Evolutionary conservation across 768 basidiomycete genomes (phyloP), one percentile per base, ranked within the genome.

Genomic region (Ramaria rubella): DNA sequence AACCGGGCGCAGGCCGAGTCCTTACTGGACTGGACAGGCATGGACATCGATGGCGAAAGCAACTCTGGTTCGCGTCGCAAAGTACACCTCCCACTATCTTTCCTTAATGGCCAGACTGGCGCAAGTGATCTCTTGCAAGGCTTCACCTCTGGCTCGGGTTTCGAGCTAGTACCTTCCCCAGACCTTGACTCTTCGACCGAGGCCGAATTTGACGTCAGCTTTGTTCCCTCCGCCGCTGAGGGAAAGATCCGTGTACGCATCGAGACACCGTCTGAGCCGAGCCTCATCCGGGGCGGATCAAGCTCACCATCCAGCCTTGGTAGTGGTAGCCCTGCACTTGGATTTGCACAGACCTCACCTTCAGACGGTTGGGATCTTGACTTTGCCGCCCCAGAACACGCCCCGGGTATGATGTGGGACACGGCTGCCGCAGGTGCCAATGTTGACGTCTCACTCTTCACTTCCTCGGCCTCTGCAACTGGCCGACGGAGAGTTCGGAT

Each of bases 401-500:
- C 38, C 17, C 44, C 27, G 40, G 21, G 45, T 17, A 19, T 56
- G 15, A 56, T 56, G 45, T 56, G 55, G 55, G 44, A 56, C 21
- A 15, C 52, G 1, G 44, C 43, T 2, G 12, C 55, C n/a, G 33
- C 50, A 11, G 52, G 52, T 29, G 52, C 52, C 11, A 54, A 54
- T 54, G 38, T 54, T 26, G 52, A 54, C 31, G 38, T 54, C 24
- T 17, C 52, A 31, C 33, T 54, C 21, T 54, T 54, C 19, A 14
- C 52, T 12, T 42, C 40, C 23, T 42, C 38, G 23, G 42, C 31
- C 43, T 54, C 52, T 38, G 7, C 52, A 5, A 8, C 52, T 30
- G 40, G 40, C 40, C 55, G 55, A 63, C 77, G 81, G 36, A 77
- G 85, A 36, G 83, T 85, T 59, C 77, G 83, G 60, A 83, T 86